These are phyloP conservation scores for Chrysanthemum seticuspe DNA, from an alignment of 129 eudicot species.

Conservation along the genomic window DNA sequence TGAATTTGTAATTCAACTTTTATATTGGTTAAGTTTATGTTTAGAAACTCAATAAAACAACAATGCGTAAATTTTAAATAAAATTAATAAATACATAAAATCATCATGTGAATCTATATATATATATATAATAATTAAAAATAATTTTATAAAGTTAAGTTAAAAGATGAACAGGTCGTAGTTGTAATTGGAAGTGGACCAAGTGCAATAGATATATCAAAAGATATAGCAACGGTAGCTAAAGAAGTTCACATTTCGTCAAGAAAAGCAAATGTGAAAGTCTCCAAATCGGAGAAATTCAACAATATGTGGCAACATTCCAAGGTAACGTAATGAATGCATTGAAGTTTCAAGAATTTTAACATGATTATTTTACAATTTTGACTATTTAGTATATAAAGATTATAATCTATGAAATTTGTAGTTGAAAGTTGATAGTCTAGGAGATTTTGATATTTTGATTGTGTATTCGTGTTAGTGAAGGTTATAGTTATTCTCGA, in stretches of 20 bases:
- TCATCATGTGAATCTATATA: too few relatives aligned
- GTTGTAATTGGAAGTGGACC: conserved; percentile 64
- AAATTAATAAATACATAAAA: too few relatives aligned
- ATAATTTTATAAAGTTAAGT: neutral
- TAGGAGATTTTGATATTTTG: too few relatives aligned
- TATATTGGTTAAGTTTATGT: too few relatives aligned
- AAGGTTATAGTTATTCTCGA: too few relatives aligned
- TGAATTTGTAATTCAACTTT: too few relatives aligned
- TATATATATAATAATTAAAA: neutral
- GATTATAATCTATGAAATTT: too few relatives aligned
- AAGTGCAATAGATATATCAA: conserved; percentile 47
- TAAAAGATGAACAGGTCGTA: conserved; percentile 41
- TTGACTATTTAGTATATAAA: neutral
- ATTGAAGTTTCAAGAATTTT: neutral
- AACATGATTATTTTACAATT: conserved; percentile 19
- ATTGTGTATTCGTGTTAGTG: too few relatives aligned
- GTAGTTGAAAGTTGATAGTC: too few relatives aligned
- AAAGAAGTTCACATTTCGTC: conserved; percentile 66
- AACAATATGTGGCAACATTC: conserved; percentile 51
- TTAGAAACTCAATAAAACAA: too few relatives aligned
- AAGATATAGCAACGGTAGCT: conserved; percentile 54
- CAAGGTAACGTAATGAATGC: conserved; percentile 26
- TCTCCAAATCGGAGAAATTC: conserved; percentile 26
- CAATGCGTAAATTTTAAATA: too few relatives aligned
- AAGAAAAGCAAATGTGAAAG: conserved; percentile 31